These are phyloP conservation scores for Boechera retrofracta DNA, from an alignment of 345 rosid species.

Conservation along the genomic window DNA sequence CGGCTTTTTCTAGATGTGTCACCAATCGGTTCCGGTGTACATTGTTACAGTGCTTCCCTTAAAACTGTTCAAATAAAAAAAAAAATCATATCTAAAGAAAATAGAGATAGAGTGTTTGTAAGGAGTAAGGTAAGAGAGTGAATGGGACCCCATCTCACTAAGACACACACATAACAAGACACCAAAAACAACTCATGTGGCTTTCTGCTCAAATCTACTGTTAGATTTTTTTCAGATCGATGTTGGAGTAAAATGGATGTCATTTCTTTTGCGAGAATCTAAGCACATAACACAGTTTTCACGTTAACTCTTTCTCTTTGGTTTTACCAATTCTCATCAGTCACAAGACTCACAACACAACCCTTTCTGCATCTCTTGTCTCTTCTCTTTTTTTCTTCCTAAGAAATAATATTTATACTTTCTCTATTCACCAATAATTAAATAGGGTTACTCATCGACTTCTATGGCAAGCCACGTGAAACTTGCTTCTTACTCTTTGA, in stretches of 20 bases:
- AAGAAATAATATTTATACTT: neutral
- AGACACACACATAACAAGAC: constrained; percentile 42
- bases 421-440: neutral
- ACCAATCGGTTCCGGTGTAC: no score
- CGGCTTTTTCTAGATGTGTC: no score
- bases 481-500: constrained; percentile 27
- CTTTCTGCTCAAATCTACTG: constrained; percentile 45
- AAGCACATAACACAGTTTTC: constrained; percentile 16
- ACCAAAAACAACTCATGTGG: constrained; percentile 46
- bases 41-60: neutral
- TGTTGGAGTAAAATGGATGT: constrained; percentile 39
- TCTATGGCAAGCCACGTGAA: constrained; percentile 15
- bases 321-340: constrained; percentile 37
- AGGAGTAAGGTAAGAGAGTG: constrained; percentile 2
- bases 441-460: constrained; percentile 17
- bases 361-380: constrained; percentile 38
- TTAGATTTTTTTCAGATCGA: constrained; percentile 36
- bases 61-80: neutral
- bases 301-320: constrained; percentile 40
- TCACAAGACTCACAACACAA: neutral
- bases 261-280: constrained; percentile 22
- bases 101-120: neutral
- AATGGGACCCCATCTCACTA: constrained; percentile 38
- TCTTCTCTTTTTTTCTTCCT: constrained; percentile 15
- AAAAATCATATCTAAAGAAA: neutral